Evolutionary conservation across 1,139 yeast genomes (phyloP).

Genomic region (Taiozyma sp.): DNA sequence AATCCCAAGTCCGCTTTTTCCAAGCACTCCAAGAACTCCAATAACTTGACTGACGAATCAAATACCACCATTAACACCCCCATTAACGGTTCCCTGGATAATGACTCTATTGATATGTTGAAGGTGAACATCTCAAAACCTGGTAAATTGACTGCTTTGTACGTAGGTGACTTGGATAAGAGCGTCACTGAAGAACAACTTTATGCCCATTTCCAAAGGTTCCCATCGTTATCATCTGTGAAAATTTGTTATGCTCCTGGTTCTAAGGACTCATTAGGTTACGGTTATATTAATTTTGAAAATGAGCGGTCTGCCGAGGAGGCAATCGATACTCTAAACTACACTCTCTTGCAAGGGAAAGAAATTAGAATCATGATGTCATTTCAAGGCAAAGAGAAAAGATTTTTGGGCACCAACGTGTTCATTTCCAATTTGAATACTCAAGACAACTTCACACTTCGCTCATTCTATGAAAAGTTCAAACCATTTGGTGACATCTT

Average conservation of each 20-base stretch:
- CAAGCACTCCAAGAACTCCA: neutral
- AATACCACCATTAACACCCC: neutral
- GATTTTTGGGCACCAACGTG: slow-evolving; percentile 32
- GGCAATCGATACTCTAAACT: slow-evolving; percentile 42
- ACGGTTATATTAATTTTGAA: slow-evolving; percentile 47
- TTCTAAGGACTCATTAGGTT: slow-evolving; percentile 39
- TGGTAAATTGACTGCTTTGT: slow-evolving; percentile 30
- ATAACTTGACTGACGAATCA: neutral
- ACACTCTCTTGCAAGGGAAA: slow-evolving; percentile 32
- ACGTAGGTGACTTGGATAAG: slow-evolving; percentile 44
- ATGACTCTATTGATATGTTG: slow-evolving; percentile 25
- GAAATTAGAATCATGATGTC: slow-evolving; percentile 53
- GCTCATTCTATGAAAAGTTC: slow-evolving; percentile 39
- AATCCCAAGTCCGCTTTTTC: neutral
- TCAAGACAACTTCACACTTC: slow-evolving; percentile 28
- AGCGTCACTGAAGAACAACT: slow-evolving; percentile 36
- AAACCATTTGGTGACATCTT: slow-evolving; percentile 36
- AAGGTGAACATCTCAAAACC: slow-evolving; percentile 16
- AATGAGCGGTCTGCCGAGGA: slow-evolving; percentile 31
- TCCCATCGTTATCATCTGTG: slow-evolving; percentile 38
- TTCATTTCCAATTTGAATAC: slow-evolving; percentile 34
- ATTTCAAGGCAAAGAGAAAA: slow-evolving; percentile 31
- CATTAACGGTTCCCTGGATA: slow-evolving; percentile 13
- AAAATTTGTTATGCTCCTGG: slow-evolving; percentile 39
- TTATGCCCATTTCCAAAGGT: slow-evolving; percentile 31